These are phyloP conservation scores for Hypomontagnella submonticulosa DNA, from an alignment of 495 filamentous ascomycete genomes.

Conservation along the genomic window DNA sequence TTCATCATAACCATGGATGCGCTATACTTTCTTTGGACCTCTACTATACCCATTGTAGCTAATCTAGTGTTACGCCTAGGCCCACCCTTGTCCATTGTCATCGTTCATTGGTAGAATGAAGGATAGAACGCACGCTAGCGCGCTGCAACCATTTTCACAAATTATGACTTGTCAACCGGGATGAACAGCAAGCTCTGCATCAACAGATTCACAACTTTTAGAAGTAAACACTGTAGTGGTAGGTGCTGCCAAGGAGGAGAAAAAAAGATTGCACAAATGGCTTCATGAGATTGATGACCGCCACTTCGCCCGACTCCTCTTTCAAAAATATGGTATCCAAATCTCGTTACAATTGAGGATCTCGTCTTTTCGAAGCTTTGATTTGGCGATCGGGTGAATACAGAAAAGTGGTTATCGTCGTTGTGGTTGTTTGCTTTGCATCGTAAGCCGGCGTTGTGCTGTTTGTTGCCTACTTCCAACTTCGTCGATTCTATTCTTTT, in stretches of 20 bases:
- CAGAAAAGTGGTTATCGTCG: background rate
- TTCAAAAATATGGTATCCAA: too few species aligned
- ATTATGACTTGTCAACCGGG: constrained; percentile 36
- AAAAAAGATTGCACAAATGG: constrained; percentile 29
- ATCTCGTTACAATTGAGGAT: background rate
- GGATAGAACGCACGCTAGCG: constrained; percentile 1
- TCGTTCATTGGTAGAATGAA: constrained; percentile 13
- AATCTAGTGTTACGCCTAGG: background rate
- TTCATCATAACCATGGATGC: background rate
- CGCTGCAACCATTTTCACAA: constrained; percentile 40
- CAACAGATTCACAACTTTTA: constrained; percentile 45
- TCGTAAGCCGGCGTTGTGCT: constrained; percentile 29
- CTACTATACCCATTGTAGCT: constrained; percentile 2
- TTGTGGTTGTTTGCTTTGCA: constrained; percentile 31
- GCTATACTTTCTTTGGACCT: too few species aligned
- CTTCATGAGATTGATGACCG: constrained; percentile 35
- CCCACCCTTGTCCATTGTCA: background rate
- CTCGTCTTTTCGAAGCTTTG: constrained; percentile 10
- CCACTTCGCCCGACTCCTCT: constrained; percentile 23
- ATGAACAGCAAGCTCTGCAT: constrained; percentile 24
- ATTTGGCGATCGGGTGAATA: constrained; percentile 23
- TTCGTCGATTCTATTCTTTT: constrained; percentile 19
- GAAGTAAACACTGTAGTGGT: constrained; percentile 37
- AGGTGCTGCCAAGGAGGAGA: constrained; percentile 7
- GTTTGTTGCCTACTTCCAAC: constrained; percentile 20